phyloP scores from a whole-genome alignment of 2,329 filamentous ascomycete genomes.

The Trichoderma oligosporum region DNA sequence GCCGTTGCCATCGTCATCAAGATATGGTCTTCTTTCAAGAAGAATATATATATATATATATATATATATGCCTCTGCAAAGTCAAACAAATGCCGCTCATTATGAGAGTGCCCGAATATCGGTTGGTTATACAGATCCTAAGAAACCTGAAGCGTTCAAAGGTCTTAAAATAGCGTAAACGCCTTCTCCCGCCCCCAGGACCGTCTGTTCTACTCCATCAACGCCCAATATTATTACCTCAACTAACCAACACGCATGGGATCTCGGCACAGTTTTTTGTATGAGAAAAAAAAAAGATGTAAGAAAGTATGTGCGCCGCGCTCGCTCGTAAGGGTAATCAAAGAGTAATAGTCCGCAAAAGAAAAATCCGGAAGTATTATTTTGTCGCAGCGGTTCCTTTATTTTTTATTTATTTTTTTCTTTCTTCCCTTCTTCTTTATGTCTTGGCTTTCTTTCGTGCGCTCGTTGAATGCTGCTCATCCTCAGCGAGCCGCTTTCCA shows the following conservation, averaged over 20 bases:
- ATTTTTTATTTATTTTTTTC: too few species aligned
- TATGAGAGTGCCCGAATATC: not conserved
- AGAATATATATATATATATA: not conserved
- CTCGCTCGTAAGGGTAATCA: not conserved
- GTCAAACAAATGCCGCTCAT: not conserved
- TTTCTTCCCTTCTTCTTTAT: conserved; percentile 21
- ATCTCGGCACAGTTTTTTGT: not conserved
- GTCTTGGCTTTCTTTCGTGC: conserved; percentile 33
- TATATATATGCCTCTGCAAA: not conserved
- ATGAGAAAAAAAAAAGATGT: not conserved
- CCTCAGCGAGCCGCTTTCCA: conserved; percentile 24
- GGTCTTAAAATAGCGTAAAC: not conserved
- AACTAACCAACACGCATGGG: not conserved
- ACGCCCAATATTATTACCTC: not conserved
- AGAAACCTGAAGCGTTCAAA: not conserved
- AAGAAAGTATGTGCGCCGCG: not conserved
- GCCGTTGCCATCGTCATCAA: not conserved
- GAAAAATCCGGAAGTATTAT: not conserved
- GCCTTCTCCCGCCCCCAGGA: not conserved
- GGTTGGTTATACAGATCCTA: not conserved
- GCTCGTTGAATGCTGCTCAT: conserved; percentile 17
- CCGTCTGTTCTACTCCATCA: not conserved
- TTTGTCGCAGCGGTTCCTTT: not conserved
- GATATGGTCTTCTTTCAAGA: not conserved
- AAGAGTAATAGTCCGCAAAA: not conserved